Percentiles rank a stretch among this genome's conserved stretches.
Evolutionary conservation across 2,329 filamentous ascomycete genomes (phyloP).

Genomic region (Metarhizium album): DNA sequence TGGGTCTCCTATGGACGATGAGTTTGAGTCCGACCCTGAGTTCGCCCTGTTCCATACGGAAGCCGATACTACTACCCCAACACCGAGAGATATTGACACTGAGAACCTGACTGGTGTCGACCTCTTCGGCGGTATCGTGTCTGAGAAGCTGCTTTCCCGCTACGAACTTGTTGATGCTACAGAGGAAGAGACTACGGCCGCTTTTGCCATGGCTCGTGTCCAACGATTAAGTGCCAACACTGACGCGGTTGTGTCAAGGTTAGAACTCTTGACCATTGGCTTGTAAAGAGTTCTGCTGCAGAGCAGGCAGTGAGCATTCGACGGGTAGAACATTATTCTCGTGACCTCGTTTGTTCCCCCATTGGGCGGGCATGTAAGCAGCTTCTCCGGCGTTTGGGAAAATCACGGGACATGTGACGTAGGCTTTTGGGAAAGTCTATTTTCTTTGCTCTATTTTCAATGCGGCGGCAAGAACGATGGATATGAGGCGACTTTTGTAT

Average conservation of each 20-base stretch:
- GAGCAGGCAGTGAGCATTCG: neutral
- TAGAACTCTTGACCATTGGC: constrained; percentile 27
- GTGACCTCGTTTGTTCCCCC: constrained; percentile 4
- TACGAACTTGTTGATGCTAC: constrained; percentile 54
- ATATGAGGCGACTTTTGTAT: constrained; percentile 5
- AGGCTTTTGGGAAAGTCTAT: neutral
- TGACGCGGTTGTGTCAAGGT: constrained; percentile 24
- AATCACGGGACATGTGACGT: neutral
- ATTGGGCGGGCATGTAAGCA: neutral
- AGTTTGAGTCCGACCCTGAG: constrained; percentile 52
- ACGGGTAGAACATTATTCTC: neutral
- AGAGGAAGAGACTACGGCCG: constrained; percentile 34
- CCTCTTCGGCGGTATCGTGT: constrained; percentile 43
- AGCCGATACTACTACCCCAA: constrained; percentile 13
- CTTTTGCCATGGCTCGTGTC: constrained; percentile 36
- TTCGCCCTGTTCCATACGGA: constrained; percentile 50
- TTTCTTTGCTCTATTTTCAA: neutral
- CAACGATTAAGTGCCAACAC: constrained; percentile 34
- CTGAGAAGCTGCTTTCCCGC: constrained; percentile 53
- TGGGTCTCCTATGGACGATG: constrained; percentile 31
- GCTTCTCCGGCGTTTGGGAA: constrained; percentile 5
- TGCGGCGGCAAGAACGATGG: constrained; percentile 1
- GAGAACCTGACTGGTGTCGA: constrained; percentile 29
- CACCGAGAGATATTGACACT: constrained; percentile 29
- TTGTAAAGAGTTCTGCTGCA: constrained; percentile 14